Evolutionary conservation across 148 eudicot genomes (phyloP).

Genomic region (Euryodendron excelsum): DNA sequence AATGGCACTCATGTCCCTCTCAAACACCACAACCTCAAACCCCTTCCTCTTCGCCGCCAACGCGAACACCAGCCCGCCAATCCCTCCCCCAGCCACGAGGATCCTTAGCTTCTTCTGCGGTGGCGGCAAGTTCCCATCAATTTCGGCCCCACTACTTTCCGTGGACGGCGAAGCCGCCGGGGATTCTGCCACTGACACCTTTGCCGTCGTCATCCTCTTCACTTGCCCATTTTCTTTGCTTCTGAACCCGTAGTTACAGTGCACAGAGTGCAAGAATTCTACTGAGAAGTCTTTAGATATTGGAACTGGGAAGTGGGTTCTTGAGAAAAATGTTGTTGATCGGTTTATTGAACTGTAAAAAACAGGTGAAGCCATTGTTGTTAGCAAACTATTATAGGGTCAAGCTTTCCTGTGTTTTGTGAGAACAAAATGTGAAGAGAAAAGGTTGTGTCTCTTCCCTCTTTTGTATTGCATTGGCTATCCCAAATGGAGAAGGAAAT

Average conservation of each 20-base stretch:
- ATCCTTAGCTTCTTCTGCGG: conserved; percentile 52
- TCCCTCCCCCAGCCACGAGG: conserved; percentile 90
- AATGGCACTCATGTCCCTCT: conserved; percentile 86
- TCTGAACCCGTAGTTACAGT: conserved; percentile 18
- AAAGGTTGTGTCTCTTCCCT: no score
- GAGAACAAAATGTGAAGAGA: background rate
- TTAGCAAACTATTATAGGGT: no score
- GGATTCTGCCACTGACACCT: conserved; percentile 26
- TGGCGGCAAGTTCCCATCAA: background rate
- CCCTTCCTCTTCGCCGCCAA: conserved; percentile 87
- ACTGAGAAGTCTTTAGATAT: conserved; percentile 25
- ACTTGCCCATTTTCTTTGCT: conserved; percentile 22
- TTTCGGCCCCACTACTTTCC: background rate
- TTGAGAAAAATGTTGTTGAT: conserved; percentile 38
- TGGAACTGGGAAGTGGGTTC: conserved; percentile 45
- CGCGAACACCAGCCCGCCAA: conserved; percentile 84
- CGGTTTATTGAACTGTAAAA: conserved; percentile 40
- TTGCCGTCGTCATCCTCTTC: conserved; percentile 24
- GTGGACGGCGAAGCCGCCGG: conserved; percentile 3
- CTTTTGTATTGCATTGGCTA: background rate
- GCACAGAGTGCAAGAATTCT: conserved; percentile 18
- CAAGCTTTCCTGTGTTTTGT: background rate
- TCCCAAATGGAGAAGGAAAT: background rate
- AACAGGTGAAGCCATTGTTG: conserved; percentile 50
- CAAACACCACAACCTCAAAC: conserved; percentile 87